Evolutionary conservation across 2,329 filamentous ascomycete species (phyloP), one percentile per base, ranked within the genome.

Genomic region (Fusarium domesticum): DNA sequence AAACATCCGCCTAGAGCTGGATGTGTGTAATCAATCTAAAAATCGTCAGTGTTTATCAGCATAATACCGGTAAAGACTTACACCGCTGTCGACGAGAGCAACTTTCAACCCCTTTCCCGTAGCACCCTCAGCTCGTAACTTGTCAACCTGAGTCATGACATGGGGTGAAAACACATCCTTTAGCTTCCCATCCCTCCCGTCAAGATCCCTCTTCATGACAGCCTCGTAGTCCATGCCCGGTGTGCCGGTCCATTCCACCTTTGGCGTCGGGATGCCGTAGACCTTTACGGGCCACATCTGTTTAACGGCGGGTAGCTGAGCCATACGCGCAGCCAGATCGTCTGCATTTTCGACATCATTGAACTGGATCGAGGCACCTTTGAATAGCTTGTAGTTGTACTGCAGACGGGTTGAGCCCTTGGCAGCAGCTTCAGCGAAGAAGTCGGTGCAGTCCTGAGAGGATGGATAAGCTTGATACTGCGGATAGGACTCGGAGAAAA

Each of bases 1-100:
- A 84, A 84, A 56, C 81, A 81, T 36, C 80, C 80, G 14, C 83
- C 83, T 1, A 86, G 73, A 19, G 79, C 78, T 2, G 80, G 77
- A 55, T 85, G 81, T 1, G 67, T 72, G 57, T 84, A 85, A 58
- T 85, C 82, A 37, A 83, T 66, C 74, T 76, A 34, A n/a, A n/a
- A n/a, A n/a, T n/a, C n/a, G n/a, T n/a, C n/a, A n/a, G n/a, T n/a
- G n/a, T n/a, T n/a, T n/a, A n/a, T n/a, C n/a, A n/a, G n/a, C n/a
- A 4, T 8, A 17, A 23, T 19, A n/a, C 1, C 11, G 14, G 7
- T 15, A 14, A 20, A 10, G 23, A 68, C 74, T 64, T 69, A 76
- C 74, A 57, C 77, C 77, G 17, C 70, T 76, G 57, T 80, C 77
- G 19, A 81, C 67, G 11, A 81, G 64, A 32, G 66, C 77, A 58